Conservation (phyloP, 805 yeast genomes). For the Spathaspora gorwiae region DNA sequence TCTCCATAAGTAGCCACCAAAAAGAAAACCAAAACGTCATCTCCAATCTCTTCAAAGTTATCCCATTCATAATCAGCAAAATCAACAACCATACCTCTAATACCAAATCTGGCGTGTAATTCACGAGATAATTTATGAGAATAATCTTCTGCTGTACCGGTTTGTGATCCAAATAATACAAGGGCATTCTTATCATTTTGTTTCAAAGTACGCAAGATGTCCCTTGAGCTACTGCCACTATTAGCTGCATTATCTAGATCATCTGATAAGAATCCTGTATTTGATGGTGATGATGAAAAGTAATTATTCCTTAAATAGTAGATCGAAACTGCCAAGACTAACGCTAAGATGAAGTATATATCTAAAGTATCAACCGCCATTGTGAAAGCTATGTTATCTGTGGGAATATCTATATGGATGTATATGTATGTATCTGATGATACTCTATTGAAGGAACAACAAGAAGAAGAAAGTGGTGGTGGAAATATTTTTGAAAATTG, state of each 20-base stretch:
- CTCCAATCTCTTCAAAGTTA: conserved; percentile 59
- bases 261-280: conserved; percentile 5
- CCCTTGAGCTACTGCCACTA: conserved; percentile 1
- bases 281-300: conserved; percentile 20
- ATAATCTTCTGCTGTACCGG: conserved; percentile 98
- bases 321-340: conserved; percentile 60
- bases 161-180: conserved; percentile 89
- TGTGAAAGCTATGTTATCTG: too few relatives aligned
- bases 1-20: conserved; percentile 94
- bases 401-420: too few relatives aligned
- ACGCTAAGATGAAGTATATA: conserved; percentile 58
- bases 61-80: conserved; percentile 86
- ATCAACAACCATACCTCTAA: conserved; percentile 81
- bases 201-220: conserved; percentile 49
- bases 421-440: too few relatives aligned
- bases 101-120: conserved; percentile 72
- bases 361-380: conserved; percentile 74
- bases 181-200: conserved; percentile 68
- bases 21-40: conserved; percentile 56
- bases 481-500: too few relatives aligned
- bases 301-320: conserved; percentile 62
- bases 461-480: too few relatives aligned
- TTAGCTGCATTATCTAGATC: not conserved
- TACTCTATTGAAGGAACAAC: too few relatives aligned
- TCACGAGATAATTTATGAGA: conserved; percentile 89